Evolutionary conservation across 352 stramenopile species (phyloP), one percentile per base, ranked within the genome.

Genomic region (Globisporangium echinulatum): DNA sequence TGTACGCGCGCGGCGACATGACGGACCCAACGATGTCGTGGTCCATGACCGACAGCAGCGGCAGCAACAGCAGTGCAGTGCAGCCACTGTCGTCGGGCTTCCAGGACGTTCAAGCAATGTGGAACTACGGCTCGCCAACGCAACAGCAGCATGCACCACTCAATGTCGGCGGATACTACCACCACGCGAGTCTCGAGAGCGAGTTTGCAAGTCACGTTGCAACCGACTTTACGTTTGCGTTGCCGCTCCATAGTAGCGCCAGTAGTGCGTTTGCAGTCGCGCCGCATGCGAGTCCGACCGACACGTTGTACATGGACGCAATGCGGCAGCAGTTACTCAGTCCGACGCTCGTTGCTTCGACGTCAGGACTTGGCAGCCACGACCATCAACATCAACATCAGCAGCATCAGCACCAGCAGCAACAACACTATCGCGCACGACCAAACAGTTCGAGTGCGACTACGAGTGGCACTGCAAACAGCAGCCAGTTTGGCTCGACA

Each of bases 71-170:
- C 33, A 36, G 36, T 11, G 19, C 54, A 56, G 61, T 25, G 52
- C 47, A 53, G 52, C 47, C 59, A 13, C 43, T 54, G 36, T 59
- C 44, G 0, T 33, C 25, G 25, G 55, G 55, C 0, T 70, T 64
- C 47, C 60, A 60, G 11, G 49, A 71, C 14, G 70, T 69, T 47
- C 64, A 58, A 7, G 51, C 62, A 7, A 48, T 71, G 39, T 82
- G 74, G 74, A 59, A 56, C 13, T 69, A 64, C 44, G 73, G 61
- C 48, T 60, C 66, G 6, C 57, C 68, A 8, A 56, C 67, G n/a
- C 11, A 58, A 58, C 9, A 50, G 62, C 17, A 40, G 62, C 19
- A 47, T 63, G 52, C 62, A 62, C 25, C 25, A 33, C 25, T 33
- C 25, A 33, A 33, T 33, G 25, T 33, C 25, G 25, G 25, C 25